Evolutionary conservation across 75 land plant genomes (phyloP).

Genomic region (Gnetum montanum): DNA sequence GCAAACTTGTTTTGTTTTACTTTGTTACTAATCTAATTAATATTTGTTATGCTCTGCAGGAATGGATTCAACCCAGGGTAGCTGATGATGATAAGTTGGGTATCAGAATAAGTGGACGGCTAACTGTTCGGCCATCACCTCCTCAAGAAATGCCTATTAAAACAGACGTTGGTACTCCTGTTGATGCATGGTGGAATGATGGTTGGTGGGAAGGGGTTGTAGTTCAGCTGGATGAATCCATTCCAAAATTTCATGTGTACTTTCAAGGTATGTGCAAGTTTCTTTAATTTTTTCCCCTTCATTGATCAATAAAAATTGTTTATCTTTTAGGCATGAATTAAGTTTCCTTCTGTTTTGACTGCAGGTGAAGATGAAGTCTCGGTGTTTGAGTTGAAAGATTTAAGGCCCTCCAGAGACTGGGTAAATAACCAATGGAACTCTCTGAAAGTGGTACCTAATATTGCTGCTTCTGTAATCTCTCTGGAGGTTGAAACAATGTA

Average conservation of each 20-base stretch:
- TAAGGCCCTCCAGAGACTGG: slow-evolving; percentile 81
- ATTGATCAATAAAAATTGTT: too few relatives aligned
- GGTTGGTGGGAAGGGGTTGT: slow-evolving; percentile 99
- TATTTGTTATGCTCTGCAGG: slow-evolving; percentile 26
- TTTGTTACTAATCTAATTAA: too few relatives aligned
- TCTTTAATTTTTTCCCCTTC: slow-evolving; percentile 1
- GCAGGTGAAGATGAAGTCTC: slow-evolving; percentile 55
- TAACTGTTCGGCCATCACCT: slow-evolving; percentile 48
- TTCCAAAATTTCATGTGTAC: slow-evolving; percentile 40
- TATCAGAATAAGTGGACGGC: slow-evolving; percentile 40
- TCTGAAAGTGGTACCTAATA: slow-evolving; percentile 28
- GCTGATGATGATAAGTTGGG: slow-evolving; percentile 47
- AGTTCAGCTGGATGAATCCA: slow-evolving; percentile 19
- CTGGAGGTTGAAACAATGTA: not conserved
- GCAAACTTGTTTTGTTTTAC: too few relatives aligned
- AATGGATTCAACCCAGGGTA: slow-evolving; percentile 54
- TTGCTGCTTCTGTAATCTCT: slow-evolving; percentile 13
- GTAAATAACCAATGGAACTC: slow-evolving; percentile 38
- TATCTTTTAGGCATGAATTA: too few relatives aligned
- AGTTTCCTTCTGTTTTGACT: too few relatives aligned
- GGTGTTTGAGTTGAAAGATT: slow-evolving; percentile 25
- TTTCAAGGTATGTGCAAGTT: slow-evolving; percentile 55
- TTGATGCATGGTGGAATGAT: slow-evolving; percentile 93
- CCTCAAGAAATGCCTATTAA: slow-evolving; percentile 5
- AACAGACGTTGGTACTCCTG: slow-evolving; percentile 35